Evolutionary conservation across 768 basidiomycete species (phyloP).

Genomic region (Gymnopilus junonius): DNA sequence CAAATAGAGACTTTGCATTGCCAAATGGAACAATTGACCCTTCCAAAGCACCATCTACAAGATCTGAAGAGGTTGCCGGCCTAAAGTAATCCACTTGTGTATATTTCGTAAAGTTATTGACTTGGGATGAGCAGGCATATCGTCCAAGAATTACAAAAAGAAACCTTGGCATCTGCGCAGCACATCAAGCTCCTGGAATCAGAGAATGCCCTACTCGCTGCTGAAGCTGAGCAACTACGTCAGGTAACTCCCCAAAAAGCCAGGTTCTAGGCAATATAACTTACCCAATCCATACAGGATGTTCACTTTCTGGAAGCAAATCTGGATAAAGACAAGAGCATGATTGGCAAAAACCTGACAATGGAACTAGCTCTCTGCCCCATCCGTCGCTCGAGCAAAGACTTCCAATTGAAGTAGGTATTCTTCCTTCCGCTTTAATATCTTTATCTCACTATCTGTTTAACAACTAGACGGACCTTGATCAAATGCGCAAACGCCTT

Average conservation of each 20-base stretch:
- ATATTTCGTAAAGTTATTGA: neutral
- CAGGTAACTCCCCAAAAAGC: slow-evolving; percentile 48
- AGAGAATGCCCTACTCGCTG: slow-evolving; percentile 71
- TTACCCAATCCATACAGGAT: slow-evolving; percentile 50
- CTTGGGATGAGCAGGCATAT: slow-evolving; percentile 64
- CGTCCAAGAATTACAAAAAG: slow-evolving; percentile 86
- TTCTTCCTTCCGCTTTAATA: neutral
- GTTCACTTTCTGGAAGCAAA: slow-evolving; percentile 79
- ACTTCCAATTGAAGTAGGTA: slow-evolving; percentile 54
- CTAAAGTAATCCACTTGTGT: slow-evolving; percentile 61
- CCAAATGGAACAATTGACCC: slow-evolving; percentile 38
- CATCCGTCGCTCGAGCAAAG: slow-evolving; percentile 50
- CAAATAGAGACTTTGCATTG: slow-evolving; percentile 60
- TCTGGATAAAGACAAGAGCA: slow-evolving; percentile 54
- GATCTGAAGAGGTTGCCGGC: slow-evolving; percentile 78
- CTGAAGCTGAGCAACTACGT: slow-evolving; percentile 74
- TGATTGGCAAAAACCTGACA: neutral
- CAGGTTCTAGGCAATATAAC: neutral
- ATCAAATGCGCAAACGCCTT: slow-evolving; percentile 71
- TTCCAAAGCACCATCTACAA: slow-evolving; percentile 42
- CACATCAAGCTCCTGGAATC: slow-evolving; percentile 73
- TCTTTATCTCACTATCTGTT: neutral
- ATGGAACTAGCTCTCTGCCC: neutral
- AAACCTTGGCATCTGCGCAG: slow-evolving; percentile 65
- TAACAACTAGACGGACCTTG: slow-evolving; percentile 55